Conservation (phyloP, 2,329 filamentous ascomycete species). For the Xylaria sp. region DNA sequence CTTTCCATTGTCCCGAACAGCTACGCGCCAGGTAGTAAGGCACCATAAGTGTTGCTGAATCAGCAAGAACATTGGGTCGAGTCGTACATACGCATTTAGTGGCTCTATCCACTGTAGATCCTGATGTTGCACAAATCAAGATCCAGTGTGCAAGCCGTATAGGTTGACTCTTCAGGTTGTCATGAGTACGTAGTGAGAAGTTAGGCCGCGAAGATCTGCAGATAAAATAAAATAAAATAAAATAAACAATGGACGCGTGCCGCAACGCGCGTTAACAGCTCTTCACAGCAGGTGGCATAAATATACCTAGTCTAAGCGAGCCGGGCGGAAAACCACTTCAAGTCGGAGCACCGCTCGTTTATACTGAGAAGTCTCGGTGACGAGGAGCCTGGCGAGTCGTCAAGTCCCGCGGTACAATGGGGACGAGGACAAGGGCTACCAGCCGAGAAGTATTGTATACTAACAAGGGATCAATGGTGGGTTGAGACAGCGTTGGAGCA, state of each 20-base stretch:
- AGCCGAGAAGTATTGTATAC: slow-evolving; percentile 9
- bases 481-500: background rate
- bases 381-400: background rate
- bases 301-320: too few species aligned
- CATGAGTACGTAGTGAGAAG: too few species aligned
- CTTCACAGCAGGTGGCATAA: too few species aligned
- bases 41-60: background rate
- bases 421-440: background rate
- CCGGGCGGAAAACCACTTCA: too few species aligned
- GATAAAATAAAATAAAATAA: too few species aligned
- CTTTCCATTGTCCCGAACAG: background rate
- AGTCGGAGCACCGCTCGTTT: too few species aligned
- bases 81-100: background rate
- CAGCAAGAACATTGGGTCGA: background rate
- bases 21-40: too few species aligned
- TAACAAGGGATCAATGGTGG: background rate
- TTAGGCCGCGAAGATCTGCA: too few species aligned
- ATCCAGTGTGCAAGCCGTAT: background rate
- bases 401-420: background rate
- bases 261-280: too few species aligned
- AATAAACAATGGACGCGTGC: too few species aligned
- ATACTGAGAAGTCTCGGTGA: background rate
- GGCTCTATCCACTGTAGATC: background rate
- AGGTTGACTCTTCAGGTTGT: too few species aligned
- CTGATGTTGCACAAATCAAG: background rate